Percentiles rank a stretch among this genome's conserved stretches.
phyloP scores from a whole-genome alignment of 1,284 basidiomycete species.

The Lignosus rhinocerotis region DNA sequence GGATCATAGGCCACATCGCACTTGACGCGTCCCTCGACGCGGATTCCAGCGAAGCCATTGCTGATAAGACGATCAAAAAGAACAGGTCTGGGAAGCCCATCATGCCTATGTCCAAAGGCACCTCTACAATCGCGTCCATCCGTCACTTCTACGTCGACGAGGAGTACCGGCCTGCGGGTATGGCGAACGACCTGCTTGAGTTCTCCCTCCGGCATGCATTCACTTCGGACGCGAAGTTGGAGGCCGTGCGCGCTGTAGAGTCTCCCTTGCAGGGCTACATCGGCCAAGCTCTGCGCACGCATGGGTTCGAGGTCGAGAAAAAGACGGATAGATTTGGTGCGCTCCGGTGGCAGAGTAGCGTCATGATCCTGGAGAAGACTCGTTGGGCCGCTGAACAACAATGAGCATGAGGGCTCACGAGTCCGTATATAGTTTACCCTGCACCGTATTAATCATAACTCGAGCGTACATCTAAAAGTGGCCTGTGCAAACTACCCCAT shows the following conservation, averaged over 20 bases:
- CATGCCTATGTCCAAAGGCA: constrained; percentile 34
- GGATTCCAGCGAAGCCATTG: constrained; percentile 32
- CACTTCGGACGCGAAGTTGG: constrained; percentile 39
- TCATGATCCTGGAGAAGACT: constrained; percentile 41
- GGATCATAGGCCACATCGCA: constrained; percentile 69
- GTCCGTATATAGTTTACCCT: neutral
- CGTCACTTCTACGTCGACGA: constrained; percentile 78
- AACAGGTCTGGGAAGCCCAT: constrained; percentile 24
- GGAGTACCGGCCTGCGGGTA: constrained; percentile 52
- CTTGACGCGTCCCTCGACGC: constrained; percentile 58
- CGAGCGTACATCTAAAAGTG: neutral
- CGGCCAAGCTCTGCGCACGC: constrained; percentile 43
- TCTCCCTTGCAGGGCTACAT: constrained; percentile 56
- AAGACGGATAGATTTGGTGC: constrained; percentile 48
- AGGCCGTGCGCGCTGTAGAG: constrained; percentile 46
- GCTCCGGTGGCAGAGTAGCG: constrained; percentile 51
- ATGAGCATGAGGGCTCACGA: neutral
- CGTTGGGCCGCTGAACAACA: constrained; percentile 36
- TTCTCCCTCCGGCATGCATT: constrained; percentile 64
- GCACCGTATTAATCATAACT: neutral
- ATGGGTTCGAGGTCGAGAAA: constrained; percentile 53
- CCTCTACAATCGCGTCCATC: constrained; percentile 57
- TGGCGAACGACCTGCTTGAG: constrained; percentile 68
- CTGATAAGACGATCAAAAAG: constrained; percentile 12
- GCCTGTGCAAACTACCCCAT: too few species aligned